Evolutionary conservation across 208 protist genomes (phyloP), one percentile per base, ranked within the genome.

Genomic region (Leishmania amazonensis): DNA sequence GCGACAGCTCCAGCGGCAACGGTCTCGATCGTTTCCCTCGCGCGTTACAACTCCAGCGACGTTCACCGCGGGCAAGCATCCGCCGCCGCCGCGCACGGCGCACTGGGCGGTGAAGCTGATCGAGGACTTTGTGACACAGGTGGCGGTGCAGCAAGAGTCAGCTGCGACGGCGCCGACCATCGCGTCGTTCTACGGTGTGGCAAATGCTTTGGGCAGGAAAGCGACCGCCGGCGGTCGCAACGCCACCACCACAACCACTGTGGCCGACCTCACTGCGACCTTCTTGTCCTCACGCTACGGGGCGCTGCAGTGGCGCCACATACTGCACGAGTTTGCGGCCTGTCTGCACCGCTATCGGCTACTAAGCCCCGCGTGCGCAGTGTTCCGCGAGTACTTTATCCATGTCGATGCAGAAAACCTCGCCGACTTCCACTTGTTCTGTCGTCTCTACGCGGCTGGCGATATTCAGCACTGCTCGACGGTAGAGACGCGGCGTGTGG

Each of bases 351-450:
- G 67, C 57, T 92, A 88, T 67, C 81, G 68, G 42, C 40, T 19
- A 21, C n/a, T 92, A 49, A 85, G 89, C 51, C 86, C 89, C 3
- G 45, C 88, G 4, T 87, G 86, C 54, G 84, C 80, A 47, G 76
- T 92, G 21, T 92, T 92, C 71, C 81, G 83, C 4, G 83, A 84
- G 75, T 82, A 89, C 84, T 88, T 92, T 72, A 85, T 88, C 57
- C 81, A 88, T 77, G 79, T 81, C 51, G 78, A 81, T n/a, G 45
- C 79, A 2, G 82, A 83, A 28, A 82, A 45, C 3, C 75, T 92
- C 35, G 64, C 79, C 38, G 79, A 87, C 58, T 87, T 92, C 62
- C 79, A 80, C 71, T 47, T 88, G 0, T 86, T 90, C 57, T 88
- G 81, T 57, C 81, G 78, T 2, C 81, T 92, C 45, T 83, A 65